Percentiles rank a stretch among this genome's conserved stretches.
Conservation (phyloP, 2,329 filamentous ascomycete genomes). For the Endothia cerciana region DNA sequence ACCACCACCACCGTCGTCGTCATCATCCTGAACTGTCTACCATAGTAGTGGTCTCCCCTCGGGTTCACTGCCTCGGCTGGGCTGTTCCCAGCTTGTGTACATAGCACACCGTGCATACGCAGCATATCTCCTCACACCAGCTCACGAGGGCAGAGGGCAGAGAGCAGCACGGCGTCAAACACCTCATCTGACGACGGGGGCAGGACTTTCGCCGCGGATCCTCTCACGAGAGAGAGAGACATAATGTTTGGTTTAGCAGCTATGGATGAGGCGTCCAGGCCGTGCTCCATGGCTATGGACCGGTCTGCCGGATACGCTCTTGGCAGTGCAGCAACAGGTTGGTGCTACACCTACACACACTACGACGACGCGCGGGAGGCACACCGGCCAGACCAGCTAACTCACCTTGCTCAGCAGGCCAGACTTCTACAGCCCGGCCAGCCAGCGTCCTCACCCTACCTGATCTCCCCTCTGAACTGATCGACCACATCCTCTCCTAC, state of each 20-base stretch:
- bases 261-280: slow-evolving; percentile 18
- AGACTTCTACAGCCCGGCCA: background rate
- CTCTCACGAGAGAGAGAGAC: background rate
- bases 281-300: slow-evolving; percentile 19
- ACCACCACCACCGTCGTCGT: background rate
- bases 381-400: background rate
- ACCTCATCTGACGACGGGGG: too few species aligned
- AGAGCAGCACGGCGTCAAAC: too few species aligned
- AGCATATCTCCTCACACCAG: background rate
- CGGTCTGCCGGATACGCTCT: background rate
- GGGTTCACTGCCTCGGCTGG: background rate
- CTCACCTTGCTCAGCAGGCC: background rate
- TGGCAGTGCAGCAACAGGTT: background rate
- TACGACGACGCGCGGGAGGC: background rate
- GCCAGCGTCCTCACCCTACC: slow-evolving; percentile 42
- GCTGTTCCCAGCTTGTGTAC: background rate
- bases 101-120: background rate
- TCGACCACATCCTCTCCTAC: slow-evolving; percentile 71
- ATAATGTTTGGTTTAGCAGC: slow-evolving; percentile 17
- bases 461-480: slow-evolving; percentile 72
- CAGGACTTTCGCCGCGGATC: background rate
- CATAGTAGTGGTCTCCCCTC: background rate
- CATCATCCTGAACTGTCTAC: background rate
- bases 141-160: background rate
- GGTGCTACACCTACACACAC: slow-evolving; percentile 1